Conservation (phyloP, 305 asterid species). For the Fraxinus floribunda region DNA sequence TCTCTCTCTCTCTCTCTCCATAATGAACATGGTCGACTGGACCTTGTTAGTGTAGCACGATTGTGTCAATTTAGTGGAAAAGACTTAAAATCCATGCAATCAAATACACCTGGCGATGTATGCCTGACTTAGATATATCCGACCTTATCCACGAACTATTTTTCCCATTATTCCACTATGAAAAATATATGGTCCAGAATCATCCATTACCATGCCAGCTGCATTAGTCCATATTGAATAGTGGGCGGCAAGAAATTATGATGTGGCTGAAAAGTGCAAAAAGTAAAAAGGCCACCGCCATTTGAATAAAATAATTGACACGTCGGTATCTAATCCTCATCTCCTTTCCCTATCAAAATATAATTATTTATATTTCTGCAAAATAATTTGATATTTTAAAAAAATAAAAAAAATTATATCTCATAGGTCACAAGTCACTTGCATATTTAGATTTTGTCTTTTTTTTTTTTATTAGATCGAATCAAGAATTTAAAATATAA, state of each 20-base stretch:
- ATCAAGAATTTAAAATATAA: no score
- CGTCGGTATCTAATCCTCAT: conserved; percentile 38
- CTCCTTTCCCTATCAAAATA: conserved; percentile 4
- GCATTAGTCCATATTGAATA: not conserved
- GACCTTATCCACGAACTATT: not conserved
- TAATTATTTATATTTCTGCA: not conserved
- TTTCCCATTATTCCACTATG: not conserved
- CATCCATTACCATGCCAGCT: conserved; percentile 1
- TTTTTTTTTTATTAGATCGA: no score
- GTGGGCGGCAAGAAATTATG: conserved; percentile 49
- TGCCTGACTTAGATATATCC: conserved; percentile 6
- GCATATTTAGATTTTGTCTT: no score
- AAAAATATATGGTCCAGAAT: conserved; percentile 27
- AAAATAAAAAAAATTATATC: no score
- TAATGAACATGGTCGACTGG: no score
- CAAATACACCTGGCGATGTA: conserved; percentile 27
- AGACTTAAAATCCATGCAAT: not conserved
- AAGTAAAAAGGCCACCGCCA: conserved; percentile 31
- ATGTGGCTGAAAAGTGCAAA: conserved; percentile 61
- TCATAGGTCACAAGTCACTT: no score
- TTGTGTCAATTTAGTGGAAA: no score
- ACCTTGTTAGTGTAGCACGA: no score
- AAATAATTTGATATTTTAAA: no score
- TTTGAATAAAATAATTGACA: conserved; percentile 18
- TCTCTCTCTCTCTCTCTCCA: no score